Base-by-base conservation (phyloP, 1,284 basidiomycete genomes). In the Amylostereum areolatum region DNA sequence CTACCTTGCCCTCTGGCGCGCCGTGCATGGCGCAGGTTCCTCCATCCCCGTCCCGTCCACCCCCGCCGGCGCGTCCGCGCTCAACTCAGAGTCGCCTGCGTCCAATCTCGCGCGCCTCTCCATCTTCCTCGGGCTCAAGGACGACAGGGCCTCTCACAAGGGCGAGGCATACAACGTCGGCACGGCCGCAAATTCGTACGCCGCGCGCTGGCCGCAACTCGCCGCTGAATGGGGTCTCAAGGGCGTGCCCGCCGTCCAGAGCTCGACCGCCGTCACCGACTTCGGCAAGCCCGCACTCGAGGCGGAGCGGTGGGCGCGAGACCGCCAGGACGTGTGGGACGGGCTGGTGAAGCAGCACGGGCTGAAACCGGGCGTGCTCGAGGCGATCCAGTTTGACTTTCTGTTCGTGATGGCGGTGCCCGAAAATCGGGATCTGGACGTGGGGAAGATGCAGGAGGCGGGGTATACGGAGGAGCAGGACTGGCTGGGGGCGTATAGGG, bases 1-100 rank as follows among this genome's bases (percentile, higher is more conserved):
- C 32, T 42, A 42, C 31, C 37, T 48, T 40, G 37, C 47, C 27
- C 47, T 48, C 41, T 48, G 33, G 24, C 47, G 47, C 18, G 47
- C 47, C 5, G 47, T 43, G 12, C 32, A 48, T 29, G 47, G 47
- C 39, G 10, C 27, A 8, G 47, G 47, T 29, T 37, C 47, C 7
- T 33, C 25, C 9, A 35, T 48, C 18, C 40, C 47, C 11, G 29
- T 48, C 27, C 47, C 47, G 11, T 32, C 41, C 4, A 25, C 25
- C n/a, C 18, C 30, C 41, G 28, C 28, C 7, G 41, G 24, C 8
- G 41, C 10, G 7, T 11, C 27, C 5, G 41, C 41, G 9, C 41
- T 43, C 7, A 43, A 43, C 41, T 43, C 41, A 11, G 41, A 43
- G 25, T 25, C n/a, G 7, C 41, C 41, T 43, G 41, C 41, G 5